Conservation (phyloP, 345 rosid species). For the Moricandia arvensis region DNA sequence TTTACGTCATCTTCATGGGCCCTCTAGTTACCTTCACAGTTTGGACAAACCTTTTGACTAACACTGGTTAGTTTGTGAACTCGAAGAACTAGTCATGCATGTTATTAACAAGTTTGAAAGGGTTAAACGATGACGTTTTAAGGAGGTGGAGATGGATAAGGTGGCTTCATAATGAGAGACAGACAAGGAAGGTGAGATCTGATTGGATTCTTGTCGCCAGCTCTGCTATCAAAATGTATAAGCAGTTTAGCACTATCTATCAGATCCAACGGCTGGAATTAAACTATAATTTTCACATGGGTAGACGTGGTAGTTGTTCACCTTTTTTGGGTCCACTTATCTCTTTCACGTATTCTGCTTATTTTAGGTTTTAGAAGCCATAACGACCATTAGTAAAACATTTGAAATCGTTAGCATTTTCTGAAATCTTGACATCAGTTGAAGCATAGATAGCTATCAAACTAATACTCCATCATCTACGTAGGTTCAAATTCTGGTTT, state of each 20-base stretch:
- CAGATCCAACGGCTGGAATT: constrained; percentile 14
- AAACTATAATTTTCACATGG: not conserved
- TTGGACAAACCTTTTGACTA: constrained; percentile 28
- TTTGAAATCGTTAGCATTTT: not conserved
- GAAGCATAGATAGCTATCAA: not conserved
- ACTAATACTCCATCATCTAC: not conserved
- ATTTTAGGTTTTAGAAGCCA: not conserved
- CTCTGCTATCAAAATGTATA: constrained; percentile 11
- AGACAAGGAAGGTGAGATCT: constrained; percentile 12
- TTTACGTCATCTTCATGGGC: constrained; percentile 12
- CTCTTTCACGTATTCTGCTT: not conserved
- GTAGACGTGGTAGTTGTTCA: not conserved
- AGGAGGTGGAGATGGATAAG: constrained; percentile 1
- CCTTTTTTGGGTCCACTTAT: constrained; percentile 5
- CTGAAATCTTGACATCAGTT: not conserved
- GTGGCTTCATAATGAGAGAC: constrained; percentile 35
- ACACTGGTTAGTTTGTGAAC: not conserved
- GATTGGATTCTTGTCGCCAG: constrained; percentile 25
- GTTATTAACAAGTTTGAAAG: not conserved
- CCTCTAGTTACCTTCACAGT: constrained; percentile 8
- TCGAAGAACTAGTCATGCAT: not conserved
- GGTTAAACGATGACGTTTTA: constrained; percentile 7
- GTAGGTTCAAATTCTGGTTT: not conserved
- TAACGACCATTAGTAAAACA: not conserved
- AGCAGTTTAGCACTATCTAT: constrained; percentile 8